Evolutionary conservation across 2,329 filamentous ascomycete genomes (phyloP), one percentile per base, ranked within the genome.

Genomic region (Colletotrichum sp.): DNA sequence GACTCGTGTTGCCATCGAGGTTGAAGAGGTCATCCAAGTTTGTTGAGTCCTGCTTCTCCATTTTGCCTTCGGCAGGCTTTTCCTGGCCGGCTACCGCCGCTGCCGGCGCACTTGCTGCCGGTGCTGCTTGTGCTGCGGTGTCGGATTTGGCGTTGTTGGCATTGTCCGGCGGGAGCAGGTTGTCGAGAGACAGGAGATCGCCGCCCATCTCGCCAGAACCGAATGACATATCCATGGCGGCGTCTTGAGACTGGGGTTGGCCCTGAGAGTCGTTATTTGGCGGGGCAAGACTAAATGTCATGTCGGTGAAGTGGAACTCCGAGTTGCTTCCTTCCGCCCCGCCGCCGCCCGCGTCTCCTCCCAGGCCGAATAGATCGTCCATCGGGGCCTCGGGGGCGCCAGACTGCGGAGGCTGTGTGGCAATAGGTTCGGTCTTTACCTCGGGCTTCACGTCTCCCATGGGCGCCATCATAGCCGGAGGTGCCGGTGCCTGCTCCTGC

Each of bases 201-300:
- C 82, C 81, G 12, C 80, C 79, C 52, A 80, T 80, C 21, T 84
- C 83, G 7, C 81, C 71, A 2, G 84, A 80, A 7, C 83, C 84
- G 79, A 90, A 89, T 3, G 87, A 81, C 15, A 89, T 81, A 70
- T 90, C 88, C 78, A 90, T 89, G 6, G 86, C 83, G 8, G 84
- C 80, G 72, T 87, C 87, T 71, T 82, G 81, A 15, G 79, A 67
- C 24, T 78, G 79, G 18, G 80, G 75, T 60, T 82, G 80, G 34
- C 71, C 78, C 24, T 83, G 78, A 30, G 77, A 63, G 77, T 81
- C 82, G 72, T 81, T 81, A 65, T 82, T 84, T 10, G 85, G 77
- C 1, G 89, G 87, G 3, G 88, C 90, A 6, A 91, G 83, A 0
- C 88, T 87, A 77, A 92, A 92, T 43, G 89, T 86, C 88, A 91